These are phyloP conservation scores for Parastagonospora avenae DNA, from an alignment of 2,329 filamentous ascomycete species.

Conservation along the genomic window DNA sequence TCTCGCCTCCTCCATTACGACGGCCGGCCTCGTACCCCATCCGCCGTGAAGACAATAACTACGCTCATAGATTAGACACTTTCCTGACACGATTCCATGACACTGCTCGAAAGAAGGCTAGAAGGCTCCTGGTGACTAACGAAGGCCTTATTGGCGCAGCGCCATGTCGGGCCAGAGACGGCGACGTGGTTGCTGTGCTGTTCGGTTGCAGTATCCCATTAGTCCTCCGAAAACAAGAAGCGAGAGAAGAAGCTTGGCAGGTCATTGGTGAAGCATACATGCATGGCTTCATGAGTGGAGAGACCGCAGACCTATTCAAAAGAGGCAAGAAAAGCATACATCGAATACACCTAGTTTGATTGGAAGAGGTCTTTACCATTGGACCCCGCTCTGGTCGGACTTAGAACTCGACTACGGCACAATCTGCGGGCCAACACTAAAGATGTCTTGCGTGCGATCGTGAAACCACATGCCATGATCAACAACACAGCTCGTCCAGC, in stretches of 20 bases:
- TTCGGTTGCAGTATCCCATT: slow-evolving; percentile 46
- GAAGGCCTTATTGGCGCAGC: slow-evolving; percentile 33
- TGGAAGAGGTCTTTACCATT: neutral
- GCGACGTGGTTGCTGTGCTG: slow-evolving; percentile 40
- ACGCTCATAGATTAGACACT: slow-evolving; percentile 23
- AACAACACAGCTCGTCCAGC: slow-evolving; percentile 9
- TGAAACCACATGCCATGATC: slow-evolving; percentile 29
- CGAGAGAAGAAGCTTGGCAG: slow-evolving; percentile 27
- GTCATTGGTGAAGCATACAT: slow-evolving; percentile 38
- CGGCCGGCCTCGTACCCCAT: slow-evolving; percentile 21
- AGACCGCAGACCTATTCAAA: slow-evolving; percentile 19
- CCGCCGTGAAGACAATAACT: slow-evolving; percentile 7
- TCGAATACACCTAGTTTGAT: slow-evolving; percentile 21
- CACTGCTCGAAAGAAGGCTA: slow-evolving; percentile 35
- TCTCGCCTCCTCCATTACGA: slow-evolving; percentile 11
- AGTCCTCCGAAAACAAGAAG: slow-evolving; percentile 24
- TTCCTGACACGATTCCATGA: slow-evolving; percentile 38
- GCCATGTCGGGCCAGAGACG: slow-evolving; percentile 32
- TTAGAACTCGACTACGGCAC: neutral
- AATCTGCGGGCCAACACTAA: slow-evolving; percentile 25
- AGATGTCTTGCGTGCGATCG: slow-evolving; percentile 17
- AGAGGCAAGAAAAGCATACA: slow-evolving; percentile 10
- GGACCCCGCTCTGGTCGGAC: neutral
- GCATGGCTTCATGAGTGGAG: slow-evolving; percentile 36
- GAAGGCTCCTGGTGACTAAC: slow-evolving; percentile 33